These are phyloP conservation scores for Paraconiothyrium sp. DNA, from an alignment of 2,329 filamentous ascomycete species.

Conservation along the genomic window DNA sequence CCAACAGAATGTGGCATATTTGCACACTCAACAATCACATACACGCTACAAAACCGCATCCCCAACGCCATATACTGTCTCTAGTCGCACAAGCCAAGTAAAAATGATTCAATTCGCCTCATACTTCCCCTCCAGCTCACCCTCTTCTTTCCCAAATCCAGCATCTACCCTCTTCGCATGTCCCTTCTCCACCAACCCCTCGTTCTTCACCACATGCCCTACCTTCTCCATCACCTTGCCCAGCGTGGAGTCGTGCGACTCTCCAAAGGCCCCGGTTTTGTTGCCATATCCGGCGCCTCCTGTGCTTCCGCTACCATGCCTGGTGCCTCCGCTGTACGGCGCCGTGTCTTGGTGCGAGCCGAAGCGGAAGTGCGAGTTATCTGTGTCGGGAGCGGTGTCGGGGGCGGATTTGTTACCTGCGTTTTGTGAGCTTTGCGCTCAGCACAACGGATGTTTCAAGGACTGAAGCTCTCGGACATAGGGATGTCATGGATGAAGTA, in stretches of 20 bases:
- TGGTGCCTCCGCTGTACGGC: constrained; percentile 34
- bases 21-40: too few relatives aligned
- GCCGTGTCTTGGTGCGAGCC: constrained; percentile 31
- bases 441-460: too few relatives aligned
- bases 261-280: constrained; percentile 44
- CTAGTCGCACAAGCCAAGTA: too few relatives aligned
- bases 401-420: constrained; percentile 44
- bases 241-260: constrained; percentile 56
- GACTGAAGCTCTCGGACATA: too few relatives aligned
- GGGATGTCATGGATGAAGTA: too few relatives aligned
- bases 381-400: constrained; percentile 17
- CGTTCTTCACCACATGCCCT: constrained; percentile 60
- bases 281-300: constrained; percentile 52
- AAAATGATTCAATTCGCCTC: neutral
- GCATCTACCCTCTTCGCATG: constrained; percentile 58
- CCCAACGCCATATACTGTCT: too few relatives aligned
- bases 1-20: too few relatives aligned
- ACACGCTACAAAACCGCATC: too few relatives aligned
- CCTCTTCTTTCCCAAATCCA: constrained; percentile 24
- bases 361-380: constrained; percentile 32
- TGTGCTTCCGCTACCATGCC: constrained; percentile 43
- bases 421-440: constrained; percentile 10
- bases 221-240: constrained; percentile 70
- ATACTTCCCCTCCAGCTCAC: constrained; percentile 9
- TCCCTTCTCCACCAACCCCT: constrained; percentile 61